Conservation (phyloP, 2,329 filamentous ascomycete genomes). For the Cyphellophora europaea region DNA sequence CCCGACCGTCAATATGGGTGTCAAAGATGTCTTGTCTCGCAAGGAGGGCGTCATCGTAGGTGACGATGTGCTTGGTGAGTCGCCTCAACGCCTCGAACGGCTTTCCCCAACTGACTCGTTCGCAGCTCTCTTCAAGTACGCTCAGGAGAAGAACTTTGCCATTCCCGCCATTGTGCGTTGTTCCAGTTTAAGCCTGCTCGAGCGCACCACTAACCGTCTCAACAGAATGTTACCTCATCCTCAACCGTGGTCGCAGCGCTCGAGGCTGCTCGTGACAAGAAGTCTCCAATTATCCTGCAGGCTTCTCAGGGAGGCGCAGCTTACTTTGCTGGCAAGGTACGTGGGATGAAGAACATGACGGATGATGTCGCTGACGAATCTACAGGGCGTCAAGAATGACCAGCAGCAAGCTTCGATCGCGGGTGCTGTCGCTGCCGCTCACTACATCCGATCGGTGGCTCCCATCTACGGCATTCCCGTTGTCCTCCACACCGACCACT, state of each 20-base stretch:
- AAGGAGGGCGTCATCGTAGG: conserved; percentile 60
- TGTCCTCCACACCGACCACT: conserved; percentile 94
- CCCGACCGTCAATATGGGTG: conserved; percentile 28
- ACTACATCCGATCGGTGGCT: conserved; percentile 85
- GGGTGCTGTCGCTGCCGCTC: conserved; percentile 78
- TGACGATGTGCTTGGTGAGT: conserved; percentile 48
- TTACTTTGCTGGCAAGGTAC: conserved; percentile 80
- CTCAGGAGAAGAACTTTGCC: conserved; percentile 77
- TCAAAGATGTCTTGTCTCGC: conserved; percentile 47
- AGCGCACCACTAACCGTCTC: conserved; percentile 4
- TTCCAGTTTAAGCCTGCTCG: conserved; percentile 9
- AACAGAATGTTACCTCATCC: conserved; percentile 80
- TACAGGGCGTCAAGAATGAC: conserved; percentile 63
- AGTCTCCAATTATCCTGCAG: conserved; percentile 88
- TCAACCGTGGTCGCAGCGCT: conserved; percentile 79
- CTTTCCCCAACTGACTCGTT: conserved; percentile 1
- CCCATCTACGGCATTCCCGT: conserved; percentile 84
- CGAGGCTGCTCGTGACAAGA: conserved; percentile 87
- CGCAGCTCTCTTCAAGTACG: conserved; percentile 69
- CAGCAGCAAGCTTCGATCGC: conserved; percentile 83
- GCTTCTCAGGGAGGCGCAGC: conserved; percentile 87
- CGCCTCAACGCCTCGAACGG: conserved; percentile 13
- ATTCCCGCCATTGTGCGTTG: conserved; percentile 65
- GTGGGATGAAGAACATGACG: conserved; percentile 5
- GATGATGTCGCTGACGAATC: conserved; percentile 4